Percentiles rank a stretch among this genome's conserved stretches.
phyloP scores from a whole-genome alignment of 2,329 filamentous ascomycete species.

The Westerdykella ornata region DNA sequence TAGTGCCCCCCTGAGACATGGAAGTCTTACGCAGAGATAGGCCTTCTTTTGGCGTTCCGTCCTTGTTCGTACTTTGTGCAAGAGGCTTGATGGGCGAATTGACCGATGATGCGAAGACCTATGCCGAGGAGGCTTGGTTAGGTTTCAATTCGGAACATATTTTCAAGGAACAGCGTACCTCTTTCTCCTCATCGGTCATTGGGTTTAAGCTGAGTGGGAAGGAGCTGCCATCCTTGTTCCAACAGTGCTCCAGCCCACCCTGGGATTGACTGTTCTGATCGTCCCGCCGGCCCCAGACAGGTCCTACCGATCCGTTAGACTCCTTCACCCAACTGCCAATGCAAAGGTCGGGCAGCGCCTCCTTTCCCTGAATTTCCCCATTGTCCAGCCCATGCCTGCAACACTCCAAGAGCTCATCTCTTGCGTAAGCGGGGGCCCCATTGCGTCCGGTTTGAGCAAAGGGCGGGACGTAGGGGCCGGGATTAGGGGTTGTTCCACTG shows the following conservation, averaged over 20 bases:
- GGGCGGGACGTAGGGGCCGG: conserved; percentile 54
- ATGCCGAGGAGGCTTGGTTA: conserved; percentile 19
- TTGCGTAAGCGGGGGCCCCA: conserved; percentile 60
- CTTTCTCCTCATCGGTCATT: conserved; percentile 62
- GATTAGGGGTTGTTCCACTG: conserved; percentile 30
- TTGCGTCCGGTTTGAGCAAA: conserved; percentile 55
- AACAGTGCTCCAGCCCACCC: conserved; percentile 84
- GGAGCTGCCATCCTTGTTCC: conserved; percentile 66
- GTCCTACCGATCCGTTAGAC: conserved; percentile 53
- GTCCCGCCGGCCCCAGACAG: conserved; percentile 67
- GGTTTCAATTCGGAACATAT: conserved; percentile 1
- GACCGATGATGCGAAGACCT: conserved; percentile 79
- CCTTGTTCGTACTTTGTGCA: conserved; percentile 60
- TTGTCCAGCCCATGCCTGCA: conserved; percentile 55
- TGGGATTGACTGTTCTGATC: conserved; percentile 64
- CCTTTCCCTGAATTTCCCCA: conserved; percentile 45
- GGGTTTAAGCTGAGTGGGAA: conserved; percentile 67
- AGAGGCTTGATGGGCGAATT: conserved; percentile 90
- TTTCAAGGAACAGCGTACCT: conserved; percentile 43
- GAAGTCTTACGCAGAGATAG: conserved; percentile 73
- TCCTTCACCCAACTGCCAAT: conserved; percentile 49
- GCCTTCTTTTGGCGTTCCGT: conserved; percentile 48
- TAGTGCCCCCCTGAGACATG: conserved; percentile 62
- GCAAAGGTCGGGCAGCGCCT: too few relatives aligned
- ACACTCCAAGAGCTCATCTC: conserved; percentile 70